These are phyloP conservation scores for Zea luxurians DNA, from an alignment of 176 grass and related monocot species.

Conservation along the genomic window DNA sequence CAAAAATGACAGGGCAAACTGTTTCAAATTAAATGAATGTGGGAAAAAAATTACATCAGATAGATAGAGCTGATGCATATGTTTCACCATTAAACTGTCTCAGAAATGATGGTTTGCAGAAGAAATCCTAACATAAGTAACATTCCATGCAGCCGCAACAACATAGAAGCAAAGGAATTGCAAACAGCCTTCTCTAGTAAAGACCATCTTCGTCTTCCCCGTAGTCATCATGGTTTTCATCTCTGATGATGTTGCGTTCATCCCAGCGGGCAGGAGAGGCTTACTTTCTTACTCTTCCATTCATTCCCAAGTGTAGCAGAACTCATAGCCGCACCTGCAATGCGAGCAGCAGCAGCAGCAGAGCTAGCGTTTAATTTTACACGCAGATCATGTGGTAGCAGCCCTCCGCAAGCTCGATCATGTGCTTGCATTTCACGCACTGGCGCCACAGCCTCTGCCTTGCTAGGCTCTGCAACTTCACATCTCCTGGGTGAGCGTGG, in stretches of 20 bases:
- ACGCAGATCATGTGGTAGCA: background rate
- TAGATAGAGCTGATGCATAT: too few relatives aligned
- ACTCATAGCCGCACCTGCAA: background rate
- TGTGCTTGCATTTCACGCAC: background rate
- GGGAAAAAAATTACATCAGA: too few relatives aligned
- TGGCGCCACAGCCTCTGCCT: background rate
- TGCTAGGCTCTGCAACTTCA: background rate
- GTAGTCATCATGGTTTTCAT: background rate
- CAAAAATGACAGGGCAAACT: too few relatives aligned
- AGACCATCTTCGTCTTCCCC: background rate
- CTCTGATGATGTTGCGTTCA: conserved; percentile 8
- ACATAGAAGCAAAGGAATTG: too few relatives aligned
- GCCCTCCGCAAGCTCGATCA: background rate
- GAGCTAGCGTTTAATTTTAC: background rate
- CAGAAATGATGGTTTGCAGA: too few relatives aligned
- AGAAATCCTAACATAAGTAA: too few relatives aligned
- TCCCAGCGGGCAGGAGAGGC: background rate
- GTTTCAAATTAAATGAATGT: too few relatives aligned
- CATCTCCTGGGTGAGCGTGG: background rate
- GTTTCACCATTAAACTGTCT: too few relatives aligned
- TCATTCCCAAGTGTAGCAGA: background rate
- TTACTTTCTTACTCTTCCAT: background rate
- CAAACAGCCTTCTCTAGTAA: background rate
- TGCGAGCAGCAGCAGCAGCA: background rate
- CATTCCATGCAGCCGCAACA: too few relatives aligned